Evolutionary conservation across 768 basidiomycete genomes (phyloP).

Genomic region (Pulveroboletus sp.): DNA sequence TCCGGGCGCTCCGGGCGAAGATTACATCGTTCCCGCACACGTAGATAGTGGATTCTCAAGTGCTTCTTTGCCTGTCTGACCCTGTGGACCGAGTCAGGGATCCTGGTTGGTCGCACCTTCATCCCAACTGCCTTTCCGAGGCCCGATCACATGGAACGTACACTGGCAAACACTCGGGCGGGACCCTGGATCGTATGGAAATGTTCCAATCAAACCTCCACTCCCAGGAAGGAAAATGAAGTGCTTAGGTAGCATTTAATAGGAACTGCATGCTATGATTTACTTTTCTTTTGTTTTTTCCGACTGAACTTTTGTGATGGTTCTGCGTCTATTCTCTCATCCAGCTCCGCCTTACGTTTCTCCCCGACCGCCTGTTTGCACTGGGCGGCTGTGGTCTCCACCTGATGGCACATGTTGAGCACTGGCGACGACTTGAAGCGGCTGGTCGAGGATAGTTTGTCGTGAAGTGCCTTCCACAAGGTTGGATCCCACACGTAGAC

Average conservation of each 20-base stretch:
- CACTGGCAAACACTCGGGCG: too few relatives aligned
- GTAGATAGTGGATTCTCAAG: not conserved
- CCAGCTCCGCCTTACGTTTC: conserved; percentile 39
- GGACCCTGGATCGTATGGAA: too few relatives aligned
- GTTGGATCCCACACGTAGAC: conserved; percentile 54
- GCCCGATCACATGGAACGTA: too few relatives aligned
- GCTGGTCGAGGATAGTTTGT: conserved; percentile 45
- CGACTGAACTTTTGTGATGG: conserved; percentile 38
- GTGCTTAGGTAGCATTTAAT: too few relatives aligned
- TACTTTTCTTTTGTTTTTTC: conserved; percentile 44
- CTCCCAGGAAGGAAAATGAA: not conserved
- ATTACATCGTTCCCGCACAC: conserved; percentile 4
- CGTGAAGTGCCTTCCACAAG: conserved; percentile 50
- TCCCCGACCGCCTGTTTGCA: conserved; percentile 3
- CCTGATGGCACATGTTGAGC: conserved; percentile 60
- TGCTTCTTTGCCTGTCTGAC: not conserved
- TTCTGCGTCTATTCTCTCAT: conserved; percentile 25
- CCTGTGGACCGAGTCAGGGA: too few relatives aligned
- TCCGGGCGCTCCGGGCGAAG: conserved; percentile 22
- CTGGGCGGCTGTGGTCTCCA: conserved; percentile 33
- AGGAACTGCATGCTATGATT: conserved; percentile 15
- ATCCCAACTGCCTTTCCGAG: too few relatives aligned
- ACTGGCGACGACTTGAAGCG: conserved; percentile 64
- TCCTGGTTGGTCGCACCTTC: too few relatives aligned
- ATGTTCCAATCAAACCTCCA: not conserved